Percentiles rank a stretch among this genome's conserved stretches.
Evolutionary conservation across 2,329 filamentous ascomycete genomes (phyloP).

Genomic region (Aspergillus sp.): DNA sequence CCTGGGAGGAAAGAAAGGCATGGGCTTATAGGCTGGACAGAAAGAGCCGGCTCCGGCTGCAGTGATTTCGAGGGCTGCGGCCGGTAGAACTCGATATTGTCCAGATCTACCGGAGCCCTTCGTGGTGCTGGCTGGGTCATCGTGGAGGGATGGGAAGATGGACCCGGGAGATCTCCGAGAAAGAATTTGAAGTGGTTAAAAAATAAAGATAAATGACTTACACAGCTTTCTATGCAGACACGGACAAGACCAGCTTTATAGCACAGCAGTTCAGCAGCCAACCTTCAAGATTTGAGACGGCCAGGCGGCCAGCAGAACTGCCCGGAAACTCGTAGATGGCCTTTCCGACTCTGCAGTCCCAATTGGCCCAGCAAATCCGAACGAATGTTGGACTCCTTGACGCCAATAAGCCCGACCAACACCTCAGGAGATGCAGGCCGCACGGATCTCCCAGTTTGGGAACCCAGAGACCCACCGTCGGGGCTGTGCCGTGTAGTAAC

Average conservation of each 20-base stretch:
- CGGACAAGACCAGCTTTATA: slow-evolving; percentile 11
- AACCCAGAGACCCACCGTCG: slow-evolving; percentile 3
- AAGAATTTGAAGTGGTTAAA: background rate
- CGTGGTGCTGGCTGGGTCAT: slow-evolving; percentile 5
- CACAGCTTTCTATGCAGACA: slow-evolving; percentile 10
- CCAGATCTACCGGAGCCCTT: slow-evolving; percentile 12
- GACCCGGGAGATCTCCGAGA: slow-evolving; percentile 3
- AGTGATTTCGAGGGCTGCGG: slow-evolving; percentile 10
- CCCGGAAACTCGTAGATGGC: slow-evolving; percentile 3
- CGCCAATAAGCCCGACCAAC: slow-evolving; percentile 10
- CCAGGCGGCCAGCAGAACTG: slow-evolving; percentile 8
- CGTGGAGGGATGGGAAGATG: slow-evolving; percentile 11
- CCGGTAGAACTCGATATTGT: slow-evolving; percentile 14
- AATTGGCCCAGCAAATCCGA: slow-evolving; percentile 9
- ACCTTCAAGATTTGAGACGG: slow-evolving; percentile 8
- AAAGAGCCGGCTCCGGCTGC: slow-evolving; percentile 8
- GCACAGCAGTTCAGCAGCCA: slow-evolving; percentile 11
- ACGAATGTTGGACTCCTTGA: slow-evolving; percentile 1
- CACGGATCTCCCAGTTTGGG: slow-evolving; percentile 8
- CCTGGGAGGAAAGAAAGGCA: background rate
- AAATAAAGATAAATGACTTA: slow-evolving; percentile 9
- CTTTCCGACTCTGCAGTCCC: slow-evolving; percentile 10
- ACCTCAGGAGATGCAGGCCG: slow-evolving; percentile 8
- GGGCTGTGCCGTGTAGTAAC: slow-evolving; percentile 1
- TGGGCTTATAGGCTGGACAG: background rate